Percentiles rank a stretch among this genome's conserved stretches.
These are phyloP conservation scores for Eremochloa ophiuroides DNA, from an alignment of 176 grass and related monocot genomes.

Conservation along the genomic window DNA sequence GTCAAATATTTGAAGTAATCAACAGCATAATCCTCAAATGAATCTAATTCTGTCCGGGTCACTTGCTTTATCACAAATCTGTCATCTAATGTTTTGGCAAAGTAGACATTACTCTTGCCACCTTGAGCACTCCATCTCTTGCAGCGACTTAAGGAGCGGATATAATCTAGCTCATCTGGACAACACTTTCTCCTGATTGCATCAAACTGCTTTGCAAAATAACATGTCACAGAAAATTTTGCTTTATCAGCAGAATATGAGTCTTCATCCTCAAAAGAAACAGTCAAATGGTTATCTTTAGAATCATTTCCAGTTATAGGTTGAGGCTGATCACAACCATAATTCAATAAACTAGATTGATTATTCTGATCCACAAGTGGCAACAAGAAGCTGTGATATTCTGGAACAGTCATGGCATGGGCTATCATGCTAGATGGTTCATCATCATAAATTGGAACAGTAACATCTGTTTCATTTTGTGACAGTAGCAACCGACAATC, in stretches of 20 bases:
- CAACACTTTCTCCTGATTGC: slow-evolving; percentile 78
- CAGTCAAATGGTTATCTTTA: slow-evolving; percentile 60
- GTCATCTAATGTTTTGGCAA: slow-evolving; percentile 93
- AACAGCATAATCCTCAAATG: slow-evolving; percentile 78
- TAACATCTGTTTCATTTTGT: slow-evolving; percentile 43
- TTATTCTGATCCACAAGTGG: slow-evolving; percentile 29
- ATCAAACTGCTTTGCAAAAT: slow-evolving; percentile 89
- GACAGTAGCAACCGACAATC: slow-evolving; percentile 53
- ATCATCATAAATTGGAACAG: slow-evolving; percentile 86
- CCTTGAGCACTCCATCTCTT: slow-evolving; percentile 96
- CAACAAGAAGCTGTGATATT: slow-evolving; percentile 56
- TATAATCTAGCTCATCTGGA: slow-evolving; percentile 72
- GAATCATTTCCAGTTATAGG: slow-evolving; percentile 43
- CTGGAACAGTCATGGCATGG: slow-evolving; percentile 72
- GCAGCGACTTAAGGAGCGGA: slow-evolving; percentile 86
- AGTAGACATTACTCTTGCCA: slow-evolving; percentile 98
- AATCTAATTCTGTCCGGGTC: slow-evolving; percentile 83
- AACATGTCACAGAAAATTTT: slow-evolving; percentile 90
- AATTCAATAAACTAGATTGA: slow-evolving; percentile 24
- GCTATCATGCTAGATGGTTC: slow-evolving; percentile 94
- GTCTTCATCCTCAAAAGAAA: slow-evolving; percentile 80
- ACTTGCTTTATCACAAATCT: slow-evolving; percentile 98
- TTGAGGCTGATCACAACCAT: slow-evolving; percentile 44
- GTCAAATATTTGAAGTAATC: slow-evolving; percentile 89
- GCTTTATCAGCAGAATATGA: slow-evolving; percentile 66